A percentile compares a stretch with the other conserved stretches of the same genome.
phyloP scores from a whole-genome alignment of 2,329 filamentous ascomycete genomes.

The Fusarium tuaranense region DNA sequence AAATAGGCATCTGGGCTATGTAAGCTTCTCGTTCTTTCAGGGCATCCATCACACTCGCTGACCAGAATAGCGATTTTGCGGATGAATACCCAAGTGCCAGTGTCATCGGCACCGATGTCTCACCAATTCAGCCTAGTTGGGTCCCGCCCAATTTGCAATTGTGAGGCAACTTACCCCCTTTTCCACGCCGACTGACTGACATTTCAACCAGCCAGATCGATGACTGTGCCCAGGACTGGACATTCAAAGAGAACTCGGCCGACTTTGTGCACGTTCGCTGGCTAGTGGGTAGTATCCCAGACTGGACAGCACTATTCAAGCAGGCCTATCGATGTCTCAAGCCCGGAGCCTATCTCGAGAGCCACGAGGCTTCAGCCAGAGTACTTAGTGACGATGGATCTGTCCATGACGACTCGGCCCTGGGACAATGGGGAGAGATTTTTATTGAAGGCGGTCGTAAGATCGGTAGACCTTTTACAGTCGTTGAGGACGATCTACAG shows the following conservation, averaged over 20 bases:
- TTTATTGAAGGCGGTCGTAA: not conserved
- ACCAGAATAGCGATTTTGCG: not conserved
- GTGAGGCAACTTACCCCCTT: not conserved
- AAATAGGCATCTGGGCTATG: conserved; percentile 8
- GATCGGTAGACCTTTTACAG: not conserved
- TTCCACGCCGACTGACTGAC: not conserved
- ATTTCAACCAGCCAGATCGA: conserved; percentile 20
- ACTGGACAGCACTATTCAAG: not conserved
- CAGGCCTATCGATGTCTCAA: not conserved
- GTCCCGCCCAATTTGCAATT: conserved; percentile 1
- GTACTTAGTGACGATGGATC: not conserved
- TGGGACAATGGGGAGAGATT: not conserved
- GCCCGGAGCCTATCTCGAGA: not conserved
- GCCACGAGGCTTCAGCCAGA: not conserved
- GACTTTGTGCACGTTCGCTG: not conserved
- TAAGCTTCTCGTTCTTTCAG: not conserved
- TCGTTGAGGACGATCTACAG: not conserved
- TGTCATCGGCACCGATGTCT: not conserved
- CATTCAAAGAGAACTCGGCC: not conserved
- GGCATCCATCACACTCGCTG: not conserved
- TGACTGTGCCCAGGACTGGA: conserved; percentile 47
- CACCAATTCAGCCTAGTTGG: conserved; percentile 1
- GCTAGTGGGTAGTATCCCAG: not conserved
- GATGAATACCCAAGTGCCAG: not conserved
- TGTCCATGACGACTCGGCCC: not conserved